Base-by-base conservation (phyloP, 805 yeast species). In the Blastobotrys americana region DNA sequence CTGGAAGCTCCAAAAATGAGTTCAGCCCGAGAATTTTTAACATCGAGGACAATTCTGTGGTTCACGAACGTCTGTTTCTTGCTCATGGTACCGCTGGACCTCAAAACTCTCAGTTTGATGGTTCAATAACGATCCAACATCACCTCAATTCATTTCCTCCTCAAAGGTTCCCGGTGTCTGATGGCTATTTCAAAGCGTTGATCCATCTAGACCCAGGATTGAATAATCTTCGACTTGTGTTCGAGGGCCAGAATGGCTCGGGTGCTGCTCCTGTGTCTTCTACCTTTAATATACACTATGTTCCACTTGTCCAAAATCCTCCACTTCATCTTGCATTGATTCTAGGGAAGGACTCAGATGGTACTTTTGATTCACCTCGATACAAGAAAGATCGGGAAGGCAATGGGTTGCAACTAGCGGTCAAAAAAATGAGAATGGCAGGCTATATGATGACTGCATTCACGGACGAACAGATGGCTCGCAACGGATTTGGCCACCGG, bases 381-480 rank as follows among this genome's bases (percentile, higher is more conserved):
- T 58, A 58, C 41, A 64, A 64, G 39, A 39, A 41, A 15, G 44
- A 53, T 27, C 45, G 48, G 20, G 93, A 84, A 52, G 82, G 80
- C 2, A 80, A 84, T 49, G 76, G 71, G 10, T 54, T 89, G 18
- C 79, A 79, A n/a, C 60, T 80, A 3, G 96, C 96, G 1, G 66
- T 84, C 16, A 70, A 68, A 51, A 86, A 86, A 59, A 60, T 90
- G 51, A 76, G 93, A 55, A 76, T 87, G 48, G 96, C 85, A 3
- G 95, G 84, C 3, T 72, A 95, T 54, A 63, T 89, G 63, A 85
- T 86, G 95, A 90, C 86, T 55, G 94, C 96, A 0, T 88, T 75
- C 61, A 89, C 97, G 0, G 80, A 78, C 54, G 97, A 89, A 54
- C 96, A 88, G 58, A 86, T 90, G 95, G 62, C 78, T 43, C 67